A percentile compares a stretch with the other conserved stretches of the same genome.
Conservation (phyloP, 352 stramenopile species). For the Pythium coloratum region DNA sequence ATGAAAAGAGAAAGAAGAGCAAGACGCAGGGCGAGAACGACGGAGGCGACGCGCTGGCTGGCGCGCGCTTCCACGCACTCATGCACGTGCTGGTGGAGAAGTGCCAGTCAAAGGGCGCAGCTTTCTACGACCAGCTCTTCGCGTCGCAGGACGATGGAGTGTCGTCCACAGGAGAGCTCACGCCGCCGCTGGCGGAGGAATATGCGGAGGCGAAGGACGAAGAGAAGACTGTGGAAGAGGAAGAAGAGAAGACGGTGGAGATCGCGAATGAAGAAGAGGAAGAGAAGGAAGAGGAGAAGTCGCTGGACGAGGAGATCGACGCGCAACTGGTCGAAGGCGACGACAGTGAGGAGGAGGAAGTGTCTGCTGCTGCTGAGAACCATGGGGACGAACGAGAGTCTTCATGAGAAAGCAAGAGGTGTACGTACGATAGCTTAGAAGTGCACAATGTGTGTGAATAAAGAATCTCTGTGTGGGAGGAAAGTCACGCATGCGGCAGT, state of each 20-base stretch:
- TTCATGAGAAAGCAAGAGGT: not conserved
- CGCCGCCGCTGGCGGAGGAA: conserved; percentile 20
- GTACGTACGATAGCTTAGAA: conserved; percentile 3
- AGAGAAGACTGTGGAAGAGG: not conserved
- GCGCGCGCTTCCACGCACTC: conserved; percentile 32
- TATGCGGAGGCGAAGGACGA: conserved; percentile 23
- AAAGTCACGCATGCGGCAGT: not conserved
- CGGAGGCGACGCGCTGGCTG: conserved; percentile 3
- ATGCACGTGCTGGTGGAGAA: conserved; percentile 64
- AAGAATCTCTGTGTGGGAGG: not conserved
- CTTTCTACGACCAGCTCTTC: conserved; percentile 58
- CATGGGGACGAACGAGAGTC: not conserved
- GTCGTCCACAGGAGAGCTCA: conserved; percentile 26
- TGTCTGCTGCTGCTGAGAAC: not conserved
- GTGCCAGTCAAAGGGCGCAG: conserved; percentile 39
- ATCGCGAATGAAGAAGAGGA: not conserved
- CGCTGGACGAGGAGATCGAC: not conserved
- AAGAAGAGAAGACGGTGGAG: not conserved
- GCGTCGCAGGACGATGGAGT: conserved; percentile 42
- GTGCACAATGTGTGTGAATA: conserved; percentile 17
- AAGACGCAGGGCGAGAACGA: not conserved
- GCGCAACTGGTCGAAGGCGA: not conserved
- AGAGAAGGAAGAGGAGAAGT: not conserved
- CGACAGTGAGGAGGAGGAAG: not conserved
- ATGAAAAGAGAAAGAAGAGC: conserved; percentile 25